Evolutionary conservation across 1,139 yeast species (phyloP).

Genomic region (Yamadazyma blattariae): DNA sequence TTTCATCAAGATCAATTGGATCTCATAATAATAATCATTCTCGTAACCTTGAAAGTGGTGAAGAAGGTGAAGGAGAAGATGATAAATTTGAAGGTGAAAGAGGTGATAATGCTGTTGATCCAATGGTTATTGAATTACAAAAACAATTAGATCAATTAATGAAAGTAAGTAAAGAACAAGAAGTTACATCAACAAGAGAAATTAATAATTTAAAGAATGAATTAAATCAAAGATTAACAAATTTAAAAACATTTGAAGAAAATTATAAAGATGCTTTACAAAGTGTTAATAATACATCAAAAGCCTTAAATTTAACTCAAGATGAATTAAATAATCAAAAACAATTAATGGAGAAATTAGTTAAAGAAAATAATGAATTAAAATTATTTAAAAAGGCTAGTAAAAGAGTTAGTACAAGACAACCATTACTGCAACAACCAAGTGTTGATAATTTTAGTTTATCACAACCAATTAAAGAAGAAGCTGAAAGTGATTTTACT

Average conservation of each 20-base stretch:
- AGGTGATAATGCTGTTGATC: slow-evolving; percentile 17
- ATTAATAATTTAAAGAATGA: slow-evolving; percentile 35
- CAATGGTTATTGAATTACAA: slow-evolving; percentile 40
- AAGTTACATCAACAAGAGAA: slow-evolving; percentile 29
- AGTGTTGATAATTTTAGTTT: slow-evolving; percentile 15
- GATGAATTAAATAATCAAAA: slow-evolving; percentile 65
- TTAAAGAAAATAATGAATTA: slow-evolving; percentile 68
- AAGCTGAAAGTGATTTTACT: slow-evolving; percentile 2
- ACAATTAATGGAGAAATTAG: slow-evolving; percentile 52
- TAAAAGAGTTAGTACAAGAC: slow-evolving; percentile 30
- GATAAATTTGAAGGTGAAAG: slow-evolving; percentile 9
- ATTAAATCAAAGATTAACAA: slow-evolving; percentile 25
- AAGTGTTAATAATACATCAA: slow-evolving; percentile 71
- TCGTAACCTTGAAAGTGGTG: no score
- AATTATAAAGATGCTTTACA: slow-evolving; percentile 71
- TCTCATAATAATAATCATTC: not conserved
- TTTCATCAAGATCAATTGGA: not conserved
- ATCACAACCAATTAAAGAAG: slow-evolving; percentile 15
- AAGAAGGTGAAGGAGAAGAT: no score
- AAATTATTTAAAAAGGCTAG: slow-evolving; percentile 49
- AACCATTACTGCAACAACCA: slow-evolving; percentile 13
- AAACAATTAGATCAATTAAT: slow-evolving; percentile 48
- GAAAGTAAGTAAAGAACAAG: slow-evolving; percentile 37
- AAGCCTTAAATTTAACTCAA: slow-evolving; percentile 71
- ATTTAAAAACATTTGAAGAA: slow-evolving; percentile 43